Evolutionary conservation across 2,329 filamentous ascomycete genomes (phyloP).

Genomic region (Pseudocercospora macadamiae): DNA sequence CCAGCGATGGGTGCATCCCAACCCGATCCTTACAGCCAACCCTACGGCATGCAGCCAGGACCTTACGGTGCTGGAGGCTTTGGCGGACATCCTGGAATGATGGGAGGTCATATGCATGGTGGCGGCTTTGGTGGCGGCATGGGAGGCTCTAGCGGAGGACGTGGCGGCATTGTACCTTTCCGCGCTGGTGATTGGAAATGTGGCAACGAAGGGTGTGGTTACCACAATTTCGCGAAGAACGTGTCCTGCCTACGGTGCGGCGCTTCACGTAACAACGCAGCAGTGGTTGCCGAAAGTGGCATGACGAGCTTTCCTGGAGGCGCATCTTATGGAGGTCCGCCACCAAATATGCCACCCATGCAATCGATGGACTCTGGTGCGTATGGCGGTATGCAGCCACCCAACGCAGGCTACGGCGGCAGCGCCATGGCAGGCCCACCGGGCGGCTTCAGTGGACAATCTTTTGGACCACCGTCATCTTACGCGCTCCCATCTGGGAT

Average conservation of each 20-base stretch:
- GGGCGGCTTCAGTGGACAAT: constrained; percentile 65
- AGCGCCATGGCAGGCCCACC: constrained; percentile 61
- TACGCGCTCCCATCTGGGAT: constrained; percentile 88
- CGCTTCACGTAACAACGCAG: constrained; percentile 88
- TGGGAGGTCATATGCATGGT: constrained; percentile 67
- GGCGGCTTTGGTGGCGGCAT: constrained; percentile 46
- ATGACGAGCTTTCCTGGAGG: constrained; percentile 57
- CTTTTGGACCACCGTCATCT: constrained; percentile 85
- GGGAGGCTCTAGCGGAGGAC: constrained; percentile 62
- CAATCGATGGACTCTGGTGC: constrained; percentile 32
- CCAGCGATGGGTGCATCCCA: constrained; percentile 80
- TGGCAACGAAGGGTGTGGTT: constrained; percentile 93
- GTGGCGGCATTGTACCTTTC: constrained; percentile 81
- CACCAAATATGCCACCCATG: constrained; percentile 74
- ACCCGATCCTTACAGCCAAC: constrained; percentile 60
- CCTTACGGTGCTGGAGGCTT: constrained; percentile 46
- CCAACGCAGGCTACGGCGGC: constrained; percentile 74
- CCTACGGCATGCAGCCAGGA: constrained; percentile 46
- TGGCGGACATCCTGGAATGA: constrained; percentile 70
- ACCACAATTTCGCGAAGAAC: constrained; percentile 99
- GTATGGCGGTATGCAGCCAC: constrained; percentile 48
- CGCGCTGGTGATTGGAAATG: constrained; percentile 99
- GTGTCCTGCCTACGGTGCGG: constrained; percentile 96
- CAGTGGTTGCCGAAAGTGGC: constrained; percentile 84
- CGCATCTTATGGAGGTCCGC: constrained; percentile 62